Base-by-base conservation (phyloP, 78 protist genomes). In the Carpediemonas membranifera region DNA sequence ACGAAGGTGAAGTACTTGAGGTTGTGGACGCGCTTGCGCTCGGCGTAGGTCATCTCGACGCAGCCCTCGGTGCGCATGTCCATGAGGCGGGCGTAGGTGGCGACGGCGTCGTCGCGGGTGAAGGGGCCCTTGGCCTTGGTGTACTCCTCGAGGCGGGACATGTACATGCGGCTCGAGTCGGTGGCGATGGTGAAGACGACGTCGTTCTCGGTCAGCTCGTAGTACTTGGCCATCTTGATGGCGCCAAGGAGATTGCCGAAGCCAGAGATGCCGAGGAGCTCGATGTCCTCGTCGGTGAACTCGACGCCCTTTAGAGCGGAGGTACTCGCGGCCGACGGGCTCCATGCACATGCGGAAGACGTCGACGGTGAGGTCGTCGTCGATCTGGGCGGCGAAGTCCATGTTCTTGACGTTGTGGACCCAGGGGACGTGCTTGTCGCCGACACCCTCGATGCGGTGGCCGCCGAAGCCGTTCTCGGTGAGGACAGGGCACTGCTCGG, bases 401-500 rank as follows among this genome's bases (percentile, higher is more conserved):
- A 54, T 64, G 65, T 67, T 60, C 13, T 35, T 1, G 7, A 69
- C 27, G 57, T 77, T 77, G 51, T 50, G 59, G 41, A 77, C 57
- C 77, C 77, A 70, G 31, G 82, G 82, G 54, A 77, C 59, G 68
- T 77, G 74, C 68, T 65, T 77, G 56, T 77, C 82, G 18, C 76
- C 77, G 43, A 77, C 60, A 7, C 82, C 82, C 55, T 77, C 82
- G 61, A 70, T 77, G 58, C 68, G 33, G 60, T 69, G 77, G n/a
- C 35, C 68, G 21, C 82, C 82, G 58, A 37, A 77, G 24, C 82
- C 82, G 68, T 70, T 69, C 25, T 77, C 47, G n/a, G 59, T 18
- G 39, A 77, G 25, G 47, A 78, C 69, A 31, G 82, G 82, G 53
- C 77, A 69, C 43, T 77, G 76, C 31, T 25, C 1, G 28, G 82